These are phyloP conservation scores for Trametopsis cervina DNA, from an alignment of 768 basidiomycete genomes.

Conservation along the genomic window DNA sequence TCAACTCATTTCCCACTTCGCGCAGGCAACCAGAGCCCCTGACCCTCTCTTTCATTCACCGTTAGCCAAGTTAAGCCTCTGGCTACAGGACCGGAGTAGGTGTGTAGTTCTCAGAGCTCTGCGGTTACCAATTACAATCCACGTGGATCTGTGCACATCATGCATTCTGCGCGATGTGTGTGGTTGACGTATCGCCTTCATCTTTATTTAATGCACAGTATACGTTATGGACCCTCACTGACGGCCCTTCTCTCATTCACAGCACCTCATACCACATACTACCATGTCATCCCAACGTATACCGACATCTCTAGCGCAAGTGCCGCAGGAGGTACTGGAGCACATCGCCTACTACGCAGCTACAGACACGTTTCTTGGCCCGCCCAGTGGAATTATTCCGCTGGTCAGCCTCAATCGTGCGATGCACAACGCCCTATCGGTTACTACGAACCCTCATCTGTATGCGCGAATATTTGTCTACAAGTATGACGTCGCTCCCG, in stretches of 20 bases:
- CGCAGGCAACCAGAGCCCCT: no score
- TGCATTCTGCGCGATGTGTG: no score
- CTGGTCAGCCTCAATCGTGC: constrained; percentile 45
- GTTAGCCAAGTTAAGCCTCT: no score
- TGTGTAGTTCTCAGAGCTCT: no score
- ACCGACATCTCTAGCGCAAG: constrained; percentile 17
- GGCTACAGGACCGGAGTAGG: no score
- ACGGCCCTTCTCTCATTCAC: background rate
- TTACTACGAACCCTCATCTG: constrained; percentile 52
- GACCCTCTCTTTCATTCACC: no score
- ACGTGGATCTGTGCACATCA: no score
- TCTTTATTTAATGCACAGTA: no score
- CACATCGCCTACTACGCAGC: constrained; percentile 66
- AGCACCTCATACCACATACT: background rate
- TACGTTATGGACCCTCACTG: no score
- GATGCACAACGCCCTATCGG: constrained; percentile 43
- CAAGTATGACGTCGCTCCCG: constrained; percentile 59
- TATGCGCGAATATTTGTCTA: constrained; percentile 62
- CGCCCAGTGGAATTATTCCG: constrained; percentile 51
- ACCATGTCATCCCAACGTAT: background rate
- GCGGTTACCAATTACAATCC: no score
- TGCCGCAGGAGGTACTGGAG: constrained; percentile 77
- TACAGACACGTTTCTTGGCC: constrained; percentile 46
- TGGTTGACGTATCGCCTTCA: no score
- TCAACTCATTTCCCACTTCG: no score